Conservation (phyloP, 805 yeast species). For the Dipodascopsis uninucleata region DNA sequence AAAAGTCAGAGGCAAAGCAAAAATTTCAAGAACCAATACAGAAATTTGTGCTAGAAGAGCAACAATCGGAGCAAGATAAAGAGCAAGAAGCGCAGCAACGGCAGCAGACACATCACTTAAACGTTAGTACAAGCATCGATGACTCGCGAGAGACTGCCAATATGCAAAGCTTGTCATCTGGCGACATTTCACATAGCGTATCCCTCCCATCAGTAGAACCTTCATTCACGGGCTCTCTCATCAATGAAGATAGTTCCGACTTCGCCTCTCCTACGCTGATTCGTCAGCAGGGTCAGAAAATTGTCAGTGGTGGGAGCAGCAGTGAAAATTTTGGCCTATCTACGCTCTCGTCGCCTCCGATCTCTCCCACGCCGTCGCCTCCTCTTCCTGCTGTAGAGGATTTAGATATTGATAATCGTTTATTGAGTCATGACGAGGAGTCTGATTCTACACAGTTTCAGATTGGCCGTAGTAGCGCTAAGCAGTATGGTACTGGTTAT, state of each 20-base stretch:
- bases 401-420: not conserved
- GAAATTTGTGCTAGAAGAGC: not conserved
- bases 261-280: conserved; percentile 6
- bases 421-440: not conserved
- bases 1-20: not conserved
- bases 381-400: conserved; percentile 10
- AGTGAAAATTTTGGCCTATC: not conserved
- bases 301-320: not conserved
- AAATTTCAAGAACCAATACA: conserved; percentile 1
- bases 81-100: conserved; percentile 6
- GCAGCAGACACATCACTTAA: not conserved
- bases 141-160: not conserved
- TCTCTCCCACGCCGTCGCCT: conserved; percentile 16
- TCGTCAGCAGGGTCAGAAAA: not conserved
- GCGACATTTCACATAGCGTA: too few species aligned
- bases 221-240: conserved; percentile 18
- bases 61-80: not conserved
- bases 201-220: conserved; percentile 24
- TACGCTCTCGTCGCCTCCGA: conserved; percentile 7
- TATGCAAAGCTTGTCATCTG: too few species aligned
- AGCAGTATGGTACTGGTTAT: too few species aligned
- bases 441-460: not conserved
- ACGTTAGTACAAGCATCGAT: not conserved
- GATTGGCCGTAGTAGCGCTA: too few species aligned
- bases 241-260: conserved; percentile 3